A percentile compares a stretch with the other conserved stretches of the same genome.
phyloP scores from a whole-genome alignment of 805 yeast genomes.

The Groenewaldozyma tartarivorans region DNA sequence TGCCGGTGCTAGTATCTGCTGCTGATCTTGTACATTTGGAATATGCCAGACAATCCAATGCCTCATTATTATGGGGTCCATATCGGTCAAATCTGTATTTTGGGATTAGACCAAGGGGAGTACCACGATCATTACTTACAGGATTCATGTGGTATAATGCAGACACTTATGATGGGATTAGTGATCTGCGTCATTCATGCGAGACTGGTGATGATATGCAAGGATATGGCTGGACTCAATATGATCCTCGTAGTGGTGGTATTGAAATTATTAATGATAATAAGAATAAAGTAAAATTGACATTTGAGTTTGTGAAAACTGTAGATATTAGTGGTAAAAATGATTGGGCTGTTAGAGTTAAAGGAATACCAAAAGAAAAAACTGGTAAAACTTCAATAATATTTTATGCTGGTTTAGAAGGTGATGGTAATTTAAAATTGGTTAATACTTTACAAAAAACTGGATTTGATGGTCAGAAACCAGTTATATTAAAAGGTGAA shows the following conservation, averaged over 20 bases:
- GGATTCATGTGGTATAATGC: conserved; percentile 87
- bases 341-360: conserved; percentile 66
- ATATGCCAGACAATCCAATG: conserved; percentile 32
- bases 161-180: conserved; percentile 45
- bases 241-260: conserved; percentile 87
- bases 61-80: conserved; percentile 81
- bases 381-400: conserved; percentile 49
- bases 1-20: too few species aligned
- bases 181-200: conserved; percentile 60
- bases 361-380: conserved; percentile 48
- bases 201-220: conserved; percentile 62
- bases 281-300: conserved; percentile 51
- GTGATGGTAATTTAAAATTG: conserved; percentile 33
- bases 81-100: conserved; percentile 79
- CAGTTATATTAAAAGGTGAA: conserved; percentile 38
- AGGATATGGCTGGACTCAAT: conserved; percentile 76
- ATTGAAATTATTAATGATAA: conserved; percentile 61
- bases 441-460: conserved; percentile 18
- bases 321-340: conserved; percentile 11
- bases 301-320: conserved; percentile 68
- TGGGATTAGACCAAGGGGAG: conserved; percentile 66
- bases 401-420: conserved; percentile 72
- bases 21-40: conserved; percentile 12
- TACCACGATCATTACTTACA: conserved; percentile 63
- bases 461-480: conserved; percentile 18